Percentiles rank a stretch among this genome's conserved stretches.
These are phyloP conservation scores for Thermothelomyces thermophilus DNA, from an alignment of 2,329 filamentous ascomycete species.

Conservation along the genomic window DNA sequence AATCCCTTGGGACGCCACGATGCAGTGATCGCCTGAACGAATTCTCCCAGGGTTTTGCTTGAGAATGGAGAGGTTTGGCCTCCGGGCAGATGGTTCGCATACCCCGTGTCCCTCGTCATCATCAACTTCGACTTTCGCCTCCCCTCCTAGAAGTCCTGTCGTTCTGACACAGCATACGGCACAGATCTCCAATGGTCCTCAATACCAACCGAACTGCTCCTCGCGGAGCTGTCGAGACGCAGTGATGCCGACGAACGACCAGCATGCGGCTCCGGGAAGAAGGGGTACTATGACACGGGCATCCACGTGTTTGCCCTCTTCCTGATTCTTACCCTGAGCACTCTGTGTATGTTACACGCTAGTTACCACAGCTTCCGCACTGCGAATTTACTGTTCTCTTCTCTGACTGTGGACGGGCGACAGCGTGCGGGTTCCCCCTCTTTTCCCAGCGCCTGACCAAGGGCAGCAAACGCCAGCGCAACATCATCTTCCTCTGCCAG, in stretches of 20 bases:
- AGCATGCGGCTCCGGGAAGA: conserved; percentile 45
- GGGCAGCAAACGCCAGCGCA: conserved; percentile 48
- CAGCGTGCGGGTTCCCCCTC: conserved; percentile 61
- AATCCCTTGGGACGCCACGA: background rate
- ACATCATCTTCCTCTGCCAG: conserved; percentile 59
- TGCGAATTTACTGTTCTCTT: no score
- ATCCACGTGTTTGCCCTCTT: conserved; percentile 63
- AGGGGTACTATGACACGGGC: conserved; percentile 56
- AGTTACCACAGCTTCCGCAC: background rate
- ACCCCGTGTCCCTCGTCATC: background rate
- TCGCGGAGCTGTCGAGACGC: conserved; percentile 47
- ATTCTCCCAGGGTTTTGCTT: background rate
- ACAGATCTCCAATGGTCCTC: conserved; percentile 39
- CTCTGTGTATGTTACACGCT: conserved; percentile 39
- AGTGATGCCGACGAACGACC: conserved; percentile 36
- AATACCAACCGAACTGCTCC: conserved; percentile 46
- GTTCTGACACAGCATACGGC: background rate
- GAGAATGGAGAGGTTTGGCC: conserved; percentile 18
- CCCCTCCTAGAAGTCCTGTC: background rate
- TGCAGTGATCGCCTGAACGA: conserved; percentile 7
- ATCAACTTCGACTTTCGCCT: background rate
- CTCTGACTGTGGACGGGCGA: background rate
- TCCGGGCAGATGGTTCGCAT: conserved; percentile 13
- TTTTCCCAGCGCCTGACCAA: conserved; percentile 53
- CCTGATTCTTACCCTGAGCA: conserved; percentile 57